Conservation (phyloP, 1,284 basidiomycete genomes). For the Xerocomus amazonicus region DNA sequence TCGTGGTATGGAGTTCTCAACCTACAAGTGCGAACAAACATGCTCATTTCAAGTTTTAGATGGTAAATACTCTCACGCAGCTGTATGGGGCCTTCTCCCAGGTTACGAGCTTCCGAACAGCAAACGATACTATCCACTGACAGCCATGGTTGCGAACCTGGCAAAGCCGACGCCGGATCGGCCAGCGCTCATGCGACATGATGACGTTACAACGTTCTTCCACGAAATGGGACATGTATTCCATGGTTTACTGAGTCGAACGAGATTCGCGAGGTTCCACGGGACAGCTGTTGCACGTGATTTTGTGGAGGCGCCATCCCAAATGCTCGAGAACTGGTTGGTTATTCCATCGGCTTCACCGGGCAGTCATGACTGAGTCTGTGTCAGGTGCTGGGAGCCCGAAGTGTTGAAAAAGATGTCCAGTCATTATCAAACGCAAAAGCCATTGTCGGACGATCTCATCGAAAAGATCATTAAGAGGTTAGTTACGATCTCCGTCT, state of each 20-base stretch:
- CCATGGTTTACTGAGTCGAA: slow-evolving; percentile 73
- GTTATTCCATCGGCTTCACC: slow-evolving; percentile 7
- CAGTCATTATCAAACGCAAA: slow-evolving; percentile 71
- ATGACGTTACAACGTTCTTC: slow-evolving; percentile 78
- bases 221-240: slow-evolving; percentile 87
- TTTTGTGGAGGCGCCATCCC: slow-evolving; percentile 84
- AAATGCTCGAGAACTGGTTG: slow-evolving; percentile 90
- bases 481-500: too few relatives aligned
- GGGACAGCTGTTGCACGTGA: slow-evolving; percentile 77
- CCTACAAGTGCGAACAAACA: not conserved
- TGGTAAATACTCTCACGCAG: slow-evolving; percentile 82
- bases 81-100: slow-evolving; percentile 73
- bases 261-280: slow-evolving; percentile 74
- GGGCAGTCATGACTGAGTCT: not conserved
- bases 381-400: slow-evolving; percentile 69
- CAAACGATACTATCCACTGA: slow-evolving; percentile 65
- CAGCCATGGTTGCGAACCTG: slow-evolving; percentile 85
- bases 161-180: slow-evolving; percentile 77
- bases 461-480: slow-evolving; percentile 72
- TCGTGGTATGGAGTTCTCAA: slow-evolving; percentile 46
- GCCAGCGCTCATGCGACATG: slow-evolving; percentile 80
- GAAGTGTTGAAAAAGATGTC: slow-evolving; percentile 65
- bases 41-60: slow-evolving; percentile 35
- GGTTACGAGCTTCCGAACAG: slow-evolving; percentile 55
- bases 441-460: slow-evolving; percentile 64